Evolutionary conservation across 2,329 filamentous ascomycete species (phyloP), one percentile per base, ranked within the genome.

Genomic region (Plectosphaerella sp.): DNA sequence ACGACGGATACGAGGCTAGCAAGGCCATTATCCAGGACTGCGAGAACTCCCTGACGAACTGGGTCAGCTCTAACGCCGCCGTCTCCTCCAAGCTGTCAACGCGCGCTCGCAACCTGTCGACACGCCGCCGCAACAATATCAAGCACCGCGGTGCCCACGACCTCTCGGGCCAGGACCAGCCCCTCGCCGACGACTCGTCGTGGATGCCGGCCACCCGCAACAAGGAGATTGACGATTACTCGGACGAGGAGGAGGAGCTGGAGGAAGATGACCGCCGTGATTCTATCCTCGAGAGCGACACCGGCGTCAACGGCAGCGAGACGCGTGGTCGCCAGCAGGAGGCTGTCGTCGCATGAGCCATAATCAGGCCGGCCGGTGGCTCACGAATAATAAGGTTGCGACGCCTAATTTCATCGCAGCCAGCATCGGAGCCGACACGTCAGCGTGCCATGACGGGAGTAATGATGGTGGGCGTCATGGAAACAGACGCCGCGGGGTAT

Each of bases 21-120:
- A 97, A 97, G 76, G 93, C 89, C 58, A 97, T 99, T 72, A 97
- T 99, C 65, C 94, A 99, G 75, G 94, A 99, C 72, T 99, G 94
- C 71, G 94, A 99, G 74, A 92, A 97, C 67, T 83, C 94, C 2
- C 85, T 99, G 55, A 97, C 91, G 69, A 97, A 96, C 78, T 99
- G 94, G 94, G 91, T 97, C 39, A 82, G 85, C 53, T 87, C 91
- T 64, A 94, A 95, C 66, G 93, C 94, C 6, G 87, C 90, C 45
- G 91, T 99, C 61, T 88, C 82, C 52, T 87, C 92, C 58, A 92
- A 90, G 69, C 84, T 99, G 47, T 96, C 91, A 5, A 88, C 86
- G 16, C 90, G 94, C 54, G 85, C 93, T 41, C 90, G 92, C 61
- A 95, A 87, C 15, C 82, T 97, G 36, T 96, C 90, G 45, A 90